Percentiles rank a stretch among this genome's conserved stretches.
phyloP scores from a whole-genome alignment of 495 filamentous ascomycete genomes.

The Annulohypoxylon bovei region DNA sequence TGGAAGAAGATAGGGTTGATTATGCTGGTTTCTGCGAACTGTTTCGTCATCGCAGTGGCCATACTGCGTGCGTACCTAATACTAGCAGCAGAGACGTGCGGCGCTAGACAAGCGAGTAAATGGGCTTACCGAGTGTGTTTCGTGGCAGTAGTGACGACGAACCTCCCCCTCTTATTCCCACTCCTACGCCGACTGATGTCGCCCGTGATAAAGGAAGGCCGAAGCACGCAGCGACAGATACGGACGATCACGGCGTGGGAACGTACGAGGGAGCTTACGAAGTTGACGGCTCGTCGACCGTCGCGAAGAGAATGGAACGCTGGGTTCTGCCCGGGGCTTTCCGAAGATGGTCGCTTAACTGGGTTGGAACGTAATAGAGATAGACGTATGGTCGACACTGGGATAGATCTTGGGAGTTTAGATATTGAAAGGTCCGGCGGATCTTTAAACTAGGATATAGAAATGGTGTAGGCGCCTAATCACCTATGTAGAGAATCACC shows the following conservation, averaged over 20 bases:
- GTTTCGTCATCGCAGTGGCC: constrained; percentile 60
- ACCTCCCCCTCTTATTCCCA: constrained; percentile 64
- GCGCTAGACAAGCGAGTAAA: constrained; percentile 53
- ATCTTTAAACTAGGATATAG: background rate
- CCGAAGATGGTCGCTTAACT: background rate
- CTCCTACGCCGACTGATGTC: constrained; percentile 51
- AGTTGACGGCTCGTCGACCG: background rate
- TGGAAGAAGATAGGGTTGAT: constrained; percentile 60
- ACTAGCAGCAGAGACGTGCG: constrained; percentile 46
- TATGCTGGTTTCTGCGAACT: constrained; percentile 60
- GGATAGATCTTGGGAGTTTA: background rate
- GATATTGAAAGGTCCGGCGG: background rate
- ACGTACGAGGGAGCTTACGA: background rate
- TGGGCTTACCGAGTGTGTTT: constrained; percentile 65
- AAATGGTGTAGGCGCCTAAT: background rate
- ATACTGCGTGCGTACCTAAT: constrained; percentile 61
- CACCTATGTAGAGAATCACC: background rate
- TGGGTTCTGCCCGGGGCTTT: background rate
- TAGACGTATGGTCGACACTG: background rate
- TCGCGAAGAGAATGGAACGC: background rate
- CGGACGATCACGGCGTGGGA: constrained; percentile 3
- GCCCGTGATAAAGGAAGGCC: constrained; percentile 29
- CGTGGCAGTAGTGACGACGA: constrained; percentile 62
- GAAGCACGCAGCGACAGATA: background rate
- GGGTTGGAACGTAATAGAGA: background rate